Evolutionary conservation across 768 basidiomycete genomes (phyloP).

Genomic region (Calocera viscosa): DNA sequence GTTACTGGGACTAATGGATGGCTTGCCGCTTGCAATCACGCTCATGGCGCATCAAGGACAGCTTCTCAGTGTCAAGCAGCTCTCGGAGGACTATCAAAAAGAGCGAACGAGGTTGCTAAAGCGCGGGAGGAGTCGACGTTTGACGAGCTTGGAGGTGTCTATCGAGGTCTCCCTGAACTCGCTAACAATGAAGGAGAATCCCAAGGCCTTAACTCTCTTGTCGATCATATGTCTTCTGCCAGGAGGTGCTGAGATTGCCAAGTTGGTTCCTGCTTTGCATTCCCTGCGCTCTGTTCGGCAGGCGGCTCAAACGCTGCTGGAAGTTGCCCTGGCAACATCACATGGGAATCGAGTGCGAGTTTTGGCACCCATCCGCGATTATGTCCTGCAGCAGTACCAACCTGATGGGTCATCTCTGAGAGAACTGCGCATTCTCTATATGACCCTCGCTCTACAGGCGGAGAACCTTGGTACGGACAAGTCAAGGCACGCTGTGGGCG

Average conservation of each 20-base stretch:
- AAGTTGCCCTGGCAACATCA: background rate
- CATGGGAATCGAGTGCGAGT: background rate
- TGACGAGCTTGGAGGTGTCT: conserved; percentile 18
- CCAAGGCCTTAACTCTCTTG: conserved; percentile 20
- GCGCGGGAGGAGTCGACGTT: conserved; percentile 11
- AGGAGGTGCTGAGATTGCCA: conserved; percentile 15
- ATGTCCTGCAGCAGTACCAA: background rate
- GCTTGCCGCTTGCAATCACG: background rate
- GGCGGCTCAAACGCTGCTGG: background rate
- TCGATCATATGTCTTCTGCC: conserved; percentile 23
- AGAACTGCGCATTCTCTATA: too few species aligned
- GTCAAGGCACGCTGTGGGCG: too few species aligned
- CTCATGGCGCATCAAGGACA: background rate
- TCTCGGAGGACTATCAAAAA: too few species aligned
- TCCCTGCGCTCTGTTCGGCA: background rate
- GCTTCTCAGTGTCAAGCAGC: conserved; percentile 9
- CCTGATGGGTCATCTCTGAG: too few species aligned
- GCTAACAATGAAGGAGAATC: conserved; percentile 16
- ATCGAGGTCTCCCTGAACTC: conserved; percentile 21
- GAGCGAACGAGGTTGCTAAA: too few species aligned
- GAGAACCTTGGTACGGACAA: too few species aligned
- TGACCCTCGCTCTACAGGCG: too few species aligned
- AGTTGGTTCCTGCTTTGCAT: background rate
- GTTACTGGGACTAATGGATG: background rate
- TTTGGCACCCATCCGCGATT: background rate